Percentiles rank a stretch among this genome's conserved stretches.
Conservation (phyloP, 257 asterid species). For the Paraleonurus japonicus region DNA sequence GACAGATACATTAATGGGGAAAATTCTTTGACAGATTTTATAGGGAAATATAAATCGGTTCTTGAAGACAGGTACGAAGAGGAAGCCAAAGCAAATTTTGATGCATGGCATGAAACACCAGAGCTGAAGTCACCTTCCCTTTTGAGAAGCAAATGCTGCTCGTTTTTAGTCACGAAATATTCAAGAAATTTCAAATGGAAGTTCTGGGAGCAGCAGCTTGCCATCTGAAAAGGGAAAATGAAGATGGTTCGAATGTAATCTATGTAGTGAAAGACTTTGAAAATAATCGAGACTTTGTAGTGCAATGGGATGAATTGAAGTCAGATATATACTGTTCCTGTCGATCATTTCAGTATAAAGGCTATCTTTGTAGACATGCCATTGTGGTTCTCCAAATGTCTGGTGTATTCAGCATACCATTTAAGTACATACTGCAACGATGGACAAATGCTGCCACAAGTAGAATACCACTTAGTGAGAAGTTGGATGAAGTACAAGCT, state of each 20-base stretch:
- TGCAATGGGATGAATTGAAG: conserved; percentile 64
- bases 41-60: conserved; percentile 53
- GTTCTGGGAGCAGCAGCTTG: conserved; percentile 93
- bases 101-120: conserved; percentile 93
- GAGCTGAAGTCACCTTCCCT: conserved; percentile 94
- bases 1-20: conserved; percentile 67
- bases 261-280: conserved; percentile 74
- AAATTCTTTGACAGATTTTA: conserved; percentile 61
- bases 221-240: conserved; percentile 75
- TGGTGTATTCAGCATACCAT: conserved; percentile 78
- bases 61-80: conserved; percentile 81
- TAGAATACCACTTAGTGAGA: conserved; percentile 56
- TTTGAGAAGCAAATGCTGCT: conserved; percentile 81
- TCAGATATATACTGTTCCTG: conserved; percentile 70
- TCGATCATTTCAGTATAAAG: conserved; percentile 68
- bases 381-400: conserved; percentile 97
- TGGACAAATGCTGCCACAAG: conserved; percentile 95
- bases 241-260: conserved; percentile 49
- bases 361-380: conserved; percentile 87
- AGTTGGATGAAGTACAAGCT: conserved; percentile 74
- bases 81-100: conserved; percentile 89
- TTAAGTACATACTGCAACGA: conserved; percentile 70
- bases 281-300: conserved; percentile 56
- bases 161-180: conserved; percentile 78
- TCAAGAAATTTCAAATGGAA: conserved; percentile 80